phyloP scores from a whole-genome alignment of 2,329 filamentous ascomycete species.

The Arachnomyces sp. region DNA sequence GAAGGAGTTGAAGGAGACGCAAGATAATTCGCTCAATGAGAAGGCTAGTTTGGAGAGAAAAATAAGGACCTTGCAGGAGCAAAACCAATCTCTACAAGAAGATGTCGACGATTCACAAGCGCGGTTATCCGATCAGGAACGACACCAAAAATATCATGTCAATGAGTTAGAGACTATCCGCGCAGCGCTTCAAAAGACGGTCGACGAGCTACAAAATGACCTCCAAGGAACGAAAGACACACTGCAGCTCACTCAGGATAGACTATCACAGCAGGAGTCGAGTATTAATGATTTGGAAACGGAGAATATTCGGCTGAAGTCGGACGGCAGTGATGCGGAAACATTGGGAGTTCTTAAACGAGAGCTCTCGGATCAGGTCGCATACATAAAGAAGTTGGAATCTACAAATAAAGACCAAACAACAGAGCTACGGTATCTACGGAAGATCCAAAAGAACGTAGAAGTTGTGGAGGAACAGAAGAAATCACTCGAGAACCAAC shows the following conservation, averaged over 20 bases:
- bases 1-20: conserved; percentile 48
- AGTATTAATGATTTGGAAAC: conserved; percentile 70
- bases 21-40: conserved; percentile 50
- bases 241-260: conserved; percentile 56
- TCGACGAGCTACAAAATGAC: conserved; percentile 44
- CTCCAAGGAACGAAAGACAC: conserved; percentile 51
- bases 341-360: conserved; percentile 77
- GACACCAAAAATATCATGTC: conserved; percentile 55
- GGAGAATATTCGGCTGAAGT: conserved; percentile 75
- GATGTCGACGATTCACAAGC: conserved; percentile 77
- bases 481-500: conserved; percentile 65
- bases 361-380: conserved; percentile 83
- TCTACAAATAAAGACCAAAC: conserved; percentile 70
- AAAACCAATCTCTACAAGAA: conserved; percentile 67
- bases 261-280: conserved; percentile 60
- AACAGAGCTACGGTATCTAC: conserved; percentile 70
- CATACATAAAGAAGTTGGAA: conserved; percentile 82
- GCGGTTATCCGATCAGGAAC: conserved; percentile 59
- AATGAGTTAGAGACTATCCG: conserved; percentile 56
- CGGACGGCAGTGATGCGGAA: conserved; percentile 78
- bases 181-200: conserved; percentile 48
- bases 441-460: conserved; percentile 75
- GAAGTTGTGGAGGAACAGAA: conserved; percentile 96
- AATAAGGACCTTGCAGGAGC: conserved; percentile 54
- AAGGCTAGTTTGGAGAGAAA: conserved; percentile 49